Evolutionary conservation across 2,329 filamentous ascomycete species (phyloP), one percentile per base, ranked within the genome.

Genomic region (Daldinia sp.): DNA sequence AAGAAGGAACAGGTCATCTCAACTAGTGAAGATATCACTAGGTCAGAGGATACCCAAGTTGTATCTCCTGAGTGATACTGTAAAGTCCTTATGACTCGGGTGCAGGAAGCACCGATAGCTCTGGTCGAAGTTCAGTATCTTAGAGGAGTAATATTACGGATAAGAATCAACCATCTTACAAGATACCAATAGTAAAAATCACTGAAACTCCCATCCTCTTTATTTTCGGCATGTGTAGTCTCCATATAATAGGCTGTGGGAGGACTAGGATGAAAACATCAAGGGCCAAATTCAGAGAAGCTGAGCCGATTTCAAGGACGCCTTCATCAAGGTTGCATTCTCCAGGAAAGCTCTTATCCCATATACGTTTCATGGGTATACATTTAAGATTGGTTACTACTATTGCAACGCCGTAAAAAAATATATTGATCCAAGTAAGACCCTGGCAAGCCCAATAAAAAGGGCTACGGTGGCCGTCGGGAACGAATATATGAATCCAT

Each of bases 401-500:
- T 33, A 74, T 54, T 9, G 44, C 51, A 2, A 56, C 41, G 3
- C 65, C 28, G 33, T 71, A 73, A 26, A 71, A 72, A 1, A 69
- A 7, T 15, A 68, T 51, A 13, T 74, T 75, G 12, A 73, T 6
- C 28, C 35, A 44, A 12, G 77, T 46, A 12, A 75, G 10, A 42
- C 37, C 12, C 35, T 59, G 51, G 35, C 68, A 73, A 0, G 60
- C 56, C 76, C 75, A 77, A 51, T 51, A 77, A 33, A 77, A 76
- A n/a, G 13, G 41, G 6, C 67, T 65, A 2, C 71, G 72, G 75
- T 74, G 50, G 74, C 78, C 15, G 67, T 18, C n/a, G 1, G 77
- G 33, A 37, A 78, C 63, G 46, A 75, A 62, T 50, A 71, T 39
- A 42, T 77, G 74, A 15, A 74, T 74, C 82, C 82, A 84, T 56